A percentile compares a stretch with the other conserved stretches of the same genome.
Conservation (phyloP, 2,329 filamentous ascomycete genomes). For the Penicillium sp. region DNA sequence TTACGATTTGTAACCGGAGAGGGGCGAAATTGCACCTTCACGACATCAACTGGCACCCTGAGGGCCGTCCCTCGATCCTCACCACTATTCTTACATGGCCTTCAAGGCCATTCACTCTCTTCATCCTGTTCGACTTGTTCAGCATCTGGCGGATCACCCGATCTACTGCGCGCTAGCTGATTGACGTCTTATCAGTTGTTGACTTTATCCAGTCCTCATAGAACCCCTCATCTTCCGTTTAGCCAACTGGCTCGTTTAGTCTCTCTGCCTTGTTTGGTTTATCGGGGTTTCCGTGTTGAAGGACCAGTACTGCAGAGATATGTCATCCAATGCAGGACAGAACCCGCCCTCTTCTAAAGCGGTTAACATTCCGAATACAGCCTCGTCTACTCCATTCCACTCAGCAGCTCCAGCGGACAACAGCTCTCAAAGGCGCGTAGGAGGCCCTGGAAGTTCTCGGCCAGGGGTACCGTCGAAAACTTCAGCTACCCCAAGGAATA, state of each 20-base stretch:
- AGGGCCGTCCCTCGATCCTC: slow-evolving; percentile 18
- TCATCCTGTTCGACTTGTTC: slow-evolving; percentile 3
- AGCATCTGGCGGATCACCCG: slow-evolving; percentile 9
- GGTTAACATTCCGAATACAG: slow-evolving; percentile 35
- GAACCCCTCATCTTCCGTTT: background rate
- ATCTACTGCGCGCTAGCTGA: slow-evolving; percentile 2
- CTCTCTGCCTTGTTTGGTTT: background rate
- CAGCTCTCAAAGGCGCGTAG: slow-evolving; percentile 41
- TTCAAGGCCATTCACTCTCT: slow-evolving; percentile 16
- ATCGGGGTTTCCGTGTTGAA: background rate
- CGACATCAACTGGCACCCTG: slow-evolving; percentile 10
- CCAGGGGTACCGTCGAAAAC: slow-evolving; percentile 40
- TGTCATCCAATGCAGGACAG: slow-evolving; percentile 43
- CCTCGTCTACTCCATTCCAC: slow-evolving; percentile 34
- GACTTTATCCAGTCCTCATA: slow-evolving; percentile 3
- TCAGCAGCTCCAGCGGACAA: slow-evolving; percentile 33
- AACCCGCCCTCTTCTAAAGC: slow-evolving; percentile 39
- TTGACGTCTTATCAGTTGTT: slow-evolving; percentile 16
- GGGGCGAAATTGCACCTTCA: slow-evolving; percentile 6
- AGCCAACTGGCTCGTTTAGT: background rate
- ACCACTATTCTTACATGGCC: slow-evolving; percentile 25
- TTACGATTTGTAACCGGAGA: slow-evolving; percentile 10
- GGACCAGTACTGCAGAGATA: slow-evolving; percentile 19
- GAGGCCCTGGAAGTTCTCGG: slow-evolving; percentile 43
- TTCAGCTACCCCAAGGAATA: slow-evolving; percentile 58